Base-by-base conservation (phyloP, 768 basidiomycete species). In the Kwoniella botswanensis region DNA sequence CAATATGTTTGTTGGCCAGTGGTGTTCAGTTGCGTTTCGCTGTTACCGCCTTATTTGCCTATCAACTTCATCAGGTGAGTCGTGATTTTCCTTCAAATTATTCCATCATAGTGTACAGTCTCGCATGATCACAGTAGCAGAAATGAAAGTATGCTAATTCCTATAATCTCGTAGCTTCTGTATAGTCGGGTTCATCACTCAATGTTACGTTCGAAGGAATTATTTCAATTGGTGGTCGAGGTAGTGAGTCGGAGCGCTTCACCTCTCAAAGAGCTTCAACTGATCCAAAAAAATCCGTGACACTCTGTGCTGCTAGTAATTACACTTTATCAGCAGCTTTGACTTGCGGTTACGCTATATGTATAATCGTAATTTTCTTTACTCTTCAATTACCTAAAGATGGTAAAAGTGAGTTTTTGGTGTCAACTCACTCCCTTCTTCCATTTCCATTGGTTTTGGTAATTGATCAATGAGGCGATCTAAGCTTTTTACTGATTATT, bases 311-410 rank as follows among this genome's bases (percentile, higher is more conserved):
- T 42, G 5, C 4, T 43, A 63, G 92, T 88, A 94, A 94, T 85
- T 78, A 94, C 84, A 88, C 93, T 76, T 87, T 93, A 35, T 90
- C 92, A 7, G 70, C 92, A 24, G 75, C 75, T 26, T 74, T 65
- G 58, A 71, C 75, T 0, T 71, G 72, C 35, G 72, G 75, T 11
- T 74, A 74, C 65, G 72, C 75, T 2, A 60, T 74, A 3, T 71
- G 70, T 59, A 64, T 73, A 43, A 54, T 74, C n/a, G n/a, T 68
- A 0, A 71, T 71, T 12, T 71, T 71, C 70, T 71, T 71, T 9
- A 29, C 52, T 29, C 56, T 70, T 2, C 69, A 70, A 52, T 46
- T 70, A 22, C 69, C 69, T 7, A 61, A 71, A 29, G 29, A 67
- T 53, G 70, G 65, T 4, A 53, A 15, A 22, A 56, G 65, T 71